Percentiles rank a stretch among this genome's conserved stretches.
These are phyloP conservation scores for Dentipellis sp. DNA, from an alignment of 768 basidiomycete genomes.

Conservation along the genomic window DNA sequence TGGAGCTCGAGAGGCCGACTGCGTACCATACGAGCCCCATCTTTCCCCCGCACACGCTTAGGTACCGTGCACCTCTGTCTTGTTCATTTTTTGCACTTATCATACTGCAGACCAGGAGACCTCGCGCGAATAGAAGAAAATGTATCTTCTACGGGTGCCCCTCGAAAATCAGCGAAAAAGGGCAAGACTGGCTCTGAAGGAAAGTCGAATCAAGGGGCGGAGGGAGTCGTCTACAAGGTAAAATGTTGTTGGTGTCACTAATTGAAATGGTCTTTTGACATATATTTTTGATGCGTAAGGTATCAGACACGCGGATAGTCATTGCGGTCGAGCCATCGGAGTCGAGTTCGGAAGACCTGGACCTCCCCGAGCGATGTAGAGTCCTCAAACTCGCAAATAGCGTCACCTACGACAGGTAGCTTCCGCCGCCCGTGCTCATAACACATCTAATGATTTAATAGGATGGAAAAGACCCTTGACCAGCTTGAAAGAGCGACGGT, in stretches of 20 bases:
- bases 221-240: constrained; percentile 87
- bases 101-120: constrained; percentile 64
- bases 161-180: constrained; percentile 34
- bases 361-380: constrained; percentile 78
- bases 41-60: constrained; percentile 84
- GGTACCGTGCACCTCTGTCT: constrained; percentile 30
- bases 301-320: constrained; percentile 73
- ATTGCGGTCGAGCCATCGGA: constrained; percentile 68
- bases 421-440: neutral
- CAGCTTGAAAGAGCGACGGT: constrained; percentile 42
- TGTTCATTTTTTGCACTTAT: neutral
- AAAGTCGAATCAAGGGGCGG: constrained; percentile 26
- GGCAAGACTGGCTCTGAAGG: constrained; percentile 29
- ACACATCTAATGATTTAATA: constrained; percentile 18
- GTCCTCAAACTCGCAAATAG: constrained; percentile 87
- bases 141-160: constrained; percentile 28
- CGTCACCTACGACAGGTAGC: constrained; percentile 79
- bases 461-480: constrained; percentile 82
- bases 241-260: neutral
- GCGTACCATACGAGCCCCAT: constrained; percentile 64
- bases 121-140: constrained; percentile 79
- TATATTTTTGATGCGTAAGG: constrained; percentile 29
- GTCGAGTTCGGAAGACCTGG: constrained; percentile 50
- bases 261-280: neutral
- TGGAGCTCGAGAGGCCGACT: constrained; percentile 77